These are phyloP conservation scores for Salix caprea DNA, from an alignment of 345 rosid species.

Conservation along the genomic window DNA sequence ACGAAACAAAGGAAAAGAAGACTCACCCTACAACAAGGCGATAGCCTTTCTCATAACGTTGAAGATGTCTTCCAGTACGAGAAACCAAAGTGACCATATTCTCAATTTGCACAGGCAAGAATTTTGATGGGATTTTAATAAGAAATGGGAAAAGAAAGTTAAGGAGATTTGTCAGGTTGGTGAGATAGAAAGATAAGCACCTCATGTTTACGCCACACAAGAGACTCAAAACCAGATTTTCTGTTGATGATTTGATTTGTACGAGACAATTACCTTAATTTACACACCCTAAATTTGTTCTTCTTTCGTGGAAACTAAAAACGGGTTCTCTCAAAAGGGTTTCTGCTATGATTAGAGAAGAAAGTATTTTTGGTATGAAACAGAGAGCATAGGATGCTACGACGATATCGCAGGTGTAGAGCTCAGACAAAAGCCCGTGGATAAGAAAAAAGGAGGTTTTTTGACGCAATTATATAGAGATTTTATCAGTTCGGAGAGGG, in stretches of 20 bases:
- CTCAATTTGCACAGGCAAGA: conserved; percentile 37
- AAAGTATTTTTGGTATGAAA: not conserved
- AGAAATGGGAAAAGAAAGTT: conserved; percentile 34
- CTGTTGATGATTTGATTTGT: not conserved
- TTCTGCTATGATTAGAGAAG: not conserved
- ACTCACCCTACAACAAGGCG: conserved; percentile 78
- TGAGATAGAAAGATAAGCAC: conserved; percentile 29
- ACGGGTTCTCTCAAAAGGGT: not conserved
- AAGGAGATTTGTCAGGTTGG: conserved; percentile 29
- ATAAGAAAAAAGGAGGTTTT: not conserved
- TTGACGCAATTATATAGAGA: not conserved
- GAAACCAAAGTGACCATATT: conserved; percentile 42
- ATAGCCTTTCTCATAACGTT: conserved; percentile 53
- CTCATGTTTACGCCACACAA: conserved; percentile 19
- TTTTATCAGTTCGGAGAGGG: not conserved
- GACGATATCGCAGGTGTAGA: not conserved
- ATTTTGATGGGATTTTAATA: conserved; percentile 29
- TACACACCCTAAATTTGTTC: not conserved
- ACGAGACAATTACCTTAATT: not conserved
- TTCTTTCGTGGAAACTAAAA: not conserved
- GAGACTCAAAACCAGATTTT: not conserved
- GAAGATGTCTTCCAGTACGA: conserved; percentile 66
- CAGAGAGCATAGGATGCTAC: not conserved
- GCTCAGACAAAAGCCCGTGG: not conserved
- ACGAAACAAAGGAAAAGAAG: not conserved